A percentile compares a stretch with the other conserved stretches of the same genome.
These are phyloP conservation scores for Camellia granthamiana DNA, from an alignment of 148 eudicot genomes.

Conservation along the genomic window DNA sequence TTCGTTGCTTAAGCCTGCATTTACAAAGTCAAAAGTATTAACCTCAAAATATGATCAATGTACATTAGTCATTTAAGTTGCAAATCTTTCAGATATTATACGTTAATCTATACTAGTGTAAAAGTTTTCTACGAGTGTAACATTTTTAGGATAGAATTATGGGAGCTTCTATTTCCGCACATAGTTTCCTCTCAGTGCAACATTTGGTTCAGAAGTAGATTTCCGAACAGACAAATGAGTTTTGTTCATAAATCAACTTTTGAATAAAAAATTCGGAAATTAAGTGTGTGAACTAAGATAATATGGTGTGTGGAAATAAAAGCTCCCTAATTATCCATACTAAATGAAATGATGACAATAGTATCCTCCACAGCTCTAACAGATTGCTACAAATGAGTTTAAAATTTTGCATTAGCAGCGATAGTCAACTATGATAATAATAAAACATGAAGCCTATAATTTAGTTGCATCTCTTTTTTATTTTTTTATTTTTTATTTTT, in stretches of 20 bases:
- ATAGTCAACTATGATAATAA: neutral
- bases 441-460: neutral
- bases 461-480: neutral
- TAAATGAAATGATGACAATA: neutral
- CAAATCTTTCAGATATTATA: neutral
- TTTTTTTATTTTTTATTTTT: neutral
- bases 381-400: neutral
- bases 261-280: too few relatives aligned
- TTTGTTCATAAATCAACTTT: too few relatives aligned
- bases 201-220: too few relatives aligned
- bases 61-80: neutral
- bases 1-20: conserved; percentile 11
- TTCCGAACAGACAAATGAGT: too few relatives aligned
- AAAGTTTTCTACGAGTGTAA: neutral
- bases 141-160: neutral
- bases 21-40: neutral
- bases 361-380: neutral
- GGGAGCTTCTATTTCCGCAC: too few relatives aligned
- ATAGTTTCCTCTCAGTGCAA: too few relatives aligned
- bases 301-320: too few relatives aligned
- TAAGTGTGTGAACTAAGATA: too few relatives aligned
- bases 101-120: neutral
- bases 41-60: neutral
- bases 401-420: neutral
- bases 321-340: too few relatives aligned